phyloP scores from a whole-genome alignment of 768 basidiomycete genomes.

The Termitomyces sp. region DNA sequence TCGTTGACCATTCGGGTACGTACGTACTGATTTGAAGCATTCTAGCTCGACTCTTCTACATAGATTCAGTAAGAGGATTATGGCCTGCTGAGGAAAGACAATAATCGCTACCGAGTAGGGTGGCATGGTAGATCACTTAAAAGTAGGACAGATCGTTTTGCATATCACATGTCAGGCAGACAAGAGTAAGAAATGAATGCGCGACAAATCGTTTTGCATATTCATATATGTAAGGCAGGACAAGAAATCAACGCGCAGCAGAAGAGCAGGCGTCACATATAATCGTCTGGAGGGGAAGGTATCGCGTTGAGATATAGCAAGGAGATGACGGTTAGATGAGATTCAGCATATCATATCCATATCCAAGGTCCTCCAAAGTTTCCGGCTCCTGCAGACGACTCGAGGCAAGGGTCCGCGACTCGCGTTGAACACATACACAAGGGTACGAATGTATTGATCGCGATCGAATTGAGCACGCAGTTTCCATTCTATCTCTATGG shows the following conservation, averaged over 20 bases:
- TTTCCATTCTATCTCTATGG: background rate
- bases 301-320: conserved; percentile 4
- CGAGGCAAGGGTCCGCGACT: background rate
- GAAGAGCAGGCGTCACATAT: background rate
- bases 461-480: background rate
- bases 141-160: background rate
- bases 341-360: background rate
- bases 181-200: background rate
- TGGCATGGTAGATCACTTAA: no score
- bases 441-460: background rate
- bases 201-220: conserved; percentile 1
- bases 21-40: no score
- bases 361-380: background rate
- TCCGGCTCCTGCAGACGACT: background rate
- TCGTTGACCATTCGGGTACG: no score
- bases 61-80: no score
- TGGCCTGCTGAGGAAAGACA: no score
- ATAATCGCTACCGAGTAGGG: no score
- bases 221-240: background rate
- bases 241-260: background rate
- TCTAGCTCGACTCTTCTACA: no score
- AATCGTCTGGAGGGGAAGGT: background rate
- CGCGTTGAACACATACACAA: background rate
- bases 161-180: background rate
- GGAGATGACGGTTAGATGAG: background rate